Conservation (phyloP, 1,139 yeast species). For the Blastobotrys apis region DNA sequence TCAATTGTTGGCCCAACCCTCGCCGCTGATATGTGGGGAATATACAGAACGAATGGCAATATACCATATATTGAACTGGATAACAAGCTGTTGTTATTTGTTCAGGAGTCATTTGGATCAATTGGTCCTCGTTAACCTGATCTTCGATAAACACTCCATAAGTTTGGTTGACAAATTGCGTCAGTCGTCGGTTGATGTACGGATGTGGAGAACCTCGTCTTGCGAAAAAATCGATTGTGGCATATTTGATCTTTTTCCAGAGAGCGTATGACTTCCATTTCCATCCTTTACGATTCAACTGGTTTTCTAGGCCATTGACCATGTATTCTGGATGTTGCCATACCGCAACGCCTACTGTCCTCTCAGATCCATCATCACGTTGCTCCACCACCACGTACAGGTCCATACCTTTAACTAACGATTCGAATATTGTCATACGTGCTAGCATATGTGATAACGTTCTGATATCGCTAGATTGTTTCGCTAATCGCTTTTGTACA, state of each 20-base stretch:
- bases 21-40: slow-evolving; percentile 7
- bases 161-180: neutral
- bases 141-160: neutral
- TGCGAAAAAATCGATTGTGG: neutral
- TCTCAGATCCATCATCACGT: neutral
- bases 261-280: neutral
- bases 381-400: slow-evolving; percentile 5
- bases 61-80: slow-evolving; percentile 3
- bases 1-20: slow-evolving; percentile 7
- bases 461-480: neutral
- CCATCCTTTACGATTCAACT: slow-evolving; percentile 6
- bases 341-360: slow-evolving; percentile 5
- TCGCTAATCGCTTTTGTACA: neutral
- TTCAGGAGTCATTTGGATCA: neutral
- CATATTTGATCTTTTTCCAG: neutral
- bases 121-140: neutral
- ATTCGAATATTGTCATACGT: neutral
- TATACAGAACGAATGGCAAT: slow-evolving; percentile 2
- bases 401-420: neutral
- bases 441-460: neutral
- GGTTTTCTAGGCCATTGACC: slow-evolving; percentile 3
- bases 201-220: slow-evolving; percentile 3
- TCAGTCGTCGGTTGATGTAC: neutral
- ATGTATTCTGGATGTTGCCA: slow-evolving; percentile 11
- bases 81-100: slow-evolving; percentile 2